Evolutionary conservation across 2,329 filamentous ascomycete genomes (phyloP).

Genomic region (Verticillium nonalfalfae): DNA sequence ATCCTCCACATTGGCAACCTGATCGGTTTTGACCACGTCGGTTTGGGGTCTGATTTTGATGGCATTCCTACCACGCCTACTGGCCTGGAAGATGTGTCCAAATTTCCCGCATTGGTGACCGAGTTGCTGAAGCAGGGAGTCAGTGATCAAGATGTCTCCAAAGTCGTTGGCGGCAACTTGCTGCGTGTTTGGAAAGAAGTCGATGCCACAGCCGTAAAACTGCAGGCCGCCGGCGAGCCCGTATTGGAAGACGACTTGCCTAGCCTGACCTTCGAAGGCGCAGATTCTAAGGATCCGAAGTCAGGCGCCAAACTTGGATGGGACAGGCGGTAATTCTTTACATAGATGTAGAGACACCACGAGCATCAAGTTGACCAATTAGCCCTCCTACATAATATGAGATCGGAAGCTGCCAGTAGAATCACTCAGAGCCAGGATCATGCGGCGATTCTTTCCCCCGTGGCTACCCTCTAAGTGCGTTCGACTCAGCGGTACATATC

Average conservation of each 20-base stretch:
- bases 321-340: neutral
- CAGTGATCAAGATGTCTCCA: constrained; percentile 64
- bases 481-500: too few relatives aligned
- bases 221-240: constrained; percentile 53
- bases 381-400: too few relatives aligned
- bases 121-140: constrained; percentile 70
- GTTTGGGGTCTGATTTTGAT: constrained; percentile 86
- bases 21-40: constrained; percentile 84
- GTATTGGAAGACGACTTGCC: constrained; percentile 47
- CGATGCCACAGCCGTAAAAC: constrained; percentile 60
- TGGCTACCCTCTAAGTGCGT: too few relatives aligned
- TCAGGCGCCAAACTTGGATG: neutral
- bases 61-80: constrained; percentile 60
- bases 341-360: too few relatives aligned
- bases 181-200: constrained; percentile 79
- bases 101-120: constrained; percentile 71
- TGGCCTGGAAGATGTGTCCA: constrained; percentile 79
- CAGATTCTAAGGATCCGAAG: neutral
- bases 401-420: too few relatives aligned
- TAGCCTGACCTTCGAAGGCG: constrained; percentile 5
- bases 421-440: too few relatives aligned
- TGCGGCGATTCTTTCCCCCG: too few relatives aligned
- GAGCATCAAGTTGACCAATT: too few relatives aligned
- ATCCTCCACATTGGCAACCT: constrained; percentile 74
- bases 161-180: constrained; percentile 74